Evolutionary conservation across 257 asterid genomes (phyloP).

Genomic region (Linaria vulgaris): DNA sequence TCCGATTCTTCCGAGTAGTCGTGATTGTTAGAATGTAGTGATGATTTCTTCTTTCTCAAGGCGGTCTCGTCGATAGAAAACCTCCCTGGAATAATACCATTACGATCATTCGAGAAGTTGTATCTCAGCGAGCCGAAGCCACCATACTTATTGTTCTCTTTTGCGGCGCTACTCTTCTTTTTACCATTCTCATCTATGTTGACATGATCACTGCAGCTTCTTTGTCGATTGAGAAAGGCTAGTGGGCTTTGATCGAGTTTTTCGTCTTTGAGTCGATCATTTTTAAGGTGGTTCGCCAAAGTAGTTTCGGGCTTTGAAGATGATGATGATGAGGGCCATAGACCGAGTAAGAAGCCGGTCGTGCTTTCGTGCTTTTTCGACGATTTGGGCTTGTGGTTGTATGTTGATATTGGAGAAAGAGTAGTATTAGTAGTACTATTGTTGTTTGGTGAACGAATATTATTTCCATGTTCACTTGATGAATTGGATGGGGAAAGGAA

Average conservation of each 20-base stretch:
- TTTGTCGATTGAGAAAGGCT: slow-evolving; percentile 38
- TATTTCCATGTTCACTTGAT: slow-evolving; percentile 25
- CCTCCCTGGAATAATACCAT: slow-evolving; percentile 50
- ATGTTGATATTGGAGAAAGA: slow-evolving; percentile 27
- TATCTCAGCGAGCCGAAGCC: slow-evolving; percentile 65
- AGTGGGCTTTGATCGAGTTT: slow-evolving; percentile 22
- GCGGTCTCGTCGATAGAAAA: slow-evolving; percentile 62
- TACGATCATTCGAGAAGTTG: no score
- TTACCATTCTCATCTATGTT: slow-evolving; percentile 35
- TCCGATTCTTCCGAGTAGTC: slow-evolving; percentile 66
- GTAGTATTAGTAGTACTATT: no score
- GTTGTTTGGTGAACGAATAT: slow-evolving; percentile 45
- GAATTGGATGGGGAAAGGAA: slow-evolving; percentile 51
- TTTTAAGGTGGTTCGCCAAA: slow-evolving; percentile 50
- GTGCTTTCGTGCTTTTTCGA: slow-evolving; percentile 42
- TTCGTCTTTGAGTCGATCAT: slow-evolving; percentile 47
- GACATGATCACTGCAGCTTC: slow-evolving; percentile 60
- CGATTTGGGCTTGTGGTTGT: slow-evolving; percentile 41
- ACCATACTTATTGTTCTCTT: slow-evolving; percentile 50
- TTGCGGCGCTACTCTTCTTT: slow-evolving; percentile 11
- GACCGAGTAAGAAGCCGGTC: slow-evolving; percentile 57
- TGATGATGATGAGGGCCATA: slow-evolving; percentile 65
- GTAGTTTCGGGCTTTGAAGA: slow-evolving; percentile 25
- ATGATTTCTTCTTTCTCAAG: slow-evolving; percentile 34
- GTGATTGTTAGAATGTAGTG: slow-evolving; percentile 35